These are phyloP conservation scores for Penicillium sp. DNA, from an alignment of 2,329 filamentous ascomycete genomes.

Conservation along the genomic window DNA sequence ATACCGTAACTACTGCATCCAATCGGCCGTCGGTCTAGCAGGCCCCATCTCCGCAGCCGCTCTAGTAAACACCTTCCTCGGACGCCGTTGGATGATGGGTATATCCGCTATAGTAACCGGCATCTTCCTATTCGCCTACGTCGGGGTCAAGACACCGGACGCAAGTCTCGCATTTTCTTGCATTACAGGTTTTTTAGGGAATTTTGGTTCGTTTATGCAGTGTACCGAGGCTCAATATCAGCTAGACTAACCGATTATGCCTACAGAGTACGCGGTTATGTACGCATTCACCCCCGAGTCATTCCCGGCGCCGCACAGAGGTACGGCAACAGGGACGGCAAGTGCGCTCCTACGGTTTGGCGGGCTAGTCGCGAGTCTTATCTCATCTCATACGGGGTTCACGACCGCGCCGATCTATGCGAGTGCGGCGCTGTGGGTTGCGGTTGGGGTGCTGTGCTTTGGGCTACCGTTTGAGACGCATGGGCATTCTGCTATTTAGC, in stretches of 20 bases:
- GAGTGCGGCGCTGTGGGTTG: slow-evolving; percentile 52
- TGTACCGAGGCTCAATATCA: too few species aligned
- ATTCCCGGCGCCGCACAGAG: slow-evolving; percentile 34
- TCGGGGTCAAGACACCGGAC: slow-evolving; percentile 45
- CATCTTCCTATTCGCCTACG: slow-evolving; percentile 54
- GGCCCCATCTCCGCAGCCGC: slow-evolving; percentile 51
- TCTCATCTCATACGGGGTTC: slow-evolving; percentile 51
- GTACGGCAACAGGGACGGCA: slow-evolving; percentile 37
- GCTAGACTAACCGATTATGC: not conserved
- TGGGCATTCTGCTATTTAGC: slow-evolving; percentile 30
- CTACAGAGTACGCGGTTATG: slow-evolving; percentile 37
- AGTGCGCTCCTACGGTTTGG: slow-evolving; percentile 36
- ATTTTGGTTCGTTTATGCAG: slow-evolving; percentile 28
- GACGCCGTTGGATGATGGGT: slow-evolving; percentile 53
- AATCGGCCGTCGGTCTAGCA: slow-evolving; percentile 45
- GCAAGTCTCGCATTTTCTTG: slow-evolving; percentile 40
- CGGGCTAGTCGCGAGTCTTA: slow-evolving; percentile 49
- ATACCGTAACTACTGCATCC: slow-evolving; percentile 35
- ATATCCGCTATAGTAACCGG: slow-evolving; percentile 51
- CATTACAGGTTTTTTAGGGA: slow-evolving; percentile 53
- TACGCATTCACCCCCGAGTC: slow-evolving; percentile 36
- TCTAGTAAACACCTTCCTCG: slow-evolving; percentile 48
- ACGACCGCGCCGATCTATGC: slow-evolving; percentile 52
- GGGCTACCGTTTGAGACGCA: slow-evolving; percentile 54
- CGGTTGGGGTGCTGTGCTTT: slow-evolving; percentile 48